Evolutionary conservation across 2,329 filamentous ascomycete genomes (phyloP).

Genomic region (Aspergillus alliaceus): DNA sequence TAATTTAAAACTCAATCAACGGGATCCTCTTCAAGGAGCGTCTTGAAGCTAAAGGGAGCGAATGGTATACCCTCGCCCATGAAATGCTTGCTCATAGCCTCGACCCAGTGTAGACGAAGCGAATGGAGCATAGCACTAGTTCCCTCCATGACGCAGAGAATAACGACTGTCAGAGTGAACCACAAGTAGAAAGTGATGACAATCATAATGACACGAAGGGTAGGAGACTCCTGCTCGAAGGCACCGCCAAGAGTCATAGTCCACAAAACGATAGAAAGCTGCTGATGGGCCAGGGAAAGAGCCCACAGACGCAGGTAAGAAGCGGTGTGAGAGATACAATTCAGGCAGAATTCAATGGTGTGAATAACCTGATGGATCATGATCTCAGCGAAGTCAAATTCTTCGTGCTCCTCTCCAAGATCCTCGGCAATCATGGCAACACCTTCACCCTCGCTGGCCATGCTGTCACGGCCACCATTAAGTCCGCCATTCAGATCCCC

Average conservation of each 20-base stretch:
- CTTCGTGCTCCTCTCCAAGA: slow-evolving; percentile 78
- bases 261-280: slow-evolving; percentile 95
- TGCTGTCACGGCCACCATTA: slow-evolving; percentile 63
- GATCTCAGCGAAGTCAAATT: slow-evolving; percentile 94
- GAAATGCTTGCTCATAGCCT: slow-evolving; percentile 97
- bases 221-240: slow-evolving; percentile 63
- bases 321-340: slow-evolving; percentile 97
- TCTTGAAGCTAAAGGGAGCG: slow-evolving; percentile 83
- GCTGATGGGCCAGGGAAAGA: slow-evolving; percentile 93
- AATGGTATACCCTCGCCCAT: slow-evolving; percentile 87
- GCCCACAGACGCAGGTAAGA: slow-evolving; percentile 99
- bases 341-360: slow-evolving; percentile 98
- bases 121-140: slow-evolving; percentile 95
- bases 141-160: slow-evolving; percentile 92
- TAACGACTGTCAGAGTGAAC: slow-evolving; percentile 79
- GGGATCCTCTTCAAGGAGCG: slow-evolving; percentile 77
- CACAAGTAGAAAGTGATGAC: slow-evolving; percentile 83
- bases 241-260: slow-evolving; percentile 86
- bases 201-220: slow-evolving; percentile 73
- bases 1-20: slow-evolving; percentile 39
- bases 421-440: slow-evolving; percentile 88
- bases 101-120: slow-evolving; percentile 90
- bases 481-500: slow-evolving; percentile 67
- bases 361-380: slow-evolving; percentile 99
- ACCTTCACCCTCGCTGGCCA: slow-evolving; percentile 75